phyloP scores from a whole-genome alignment of 2,329 filamentous ascomycete genomes.

The Curvularia sp. region DNA sequence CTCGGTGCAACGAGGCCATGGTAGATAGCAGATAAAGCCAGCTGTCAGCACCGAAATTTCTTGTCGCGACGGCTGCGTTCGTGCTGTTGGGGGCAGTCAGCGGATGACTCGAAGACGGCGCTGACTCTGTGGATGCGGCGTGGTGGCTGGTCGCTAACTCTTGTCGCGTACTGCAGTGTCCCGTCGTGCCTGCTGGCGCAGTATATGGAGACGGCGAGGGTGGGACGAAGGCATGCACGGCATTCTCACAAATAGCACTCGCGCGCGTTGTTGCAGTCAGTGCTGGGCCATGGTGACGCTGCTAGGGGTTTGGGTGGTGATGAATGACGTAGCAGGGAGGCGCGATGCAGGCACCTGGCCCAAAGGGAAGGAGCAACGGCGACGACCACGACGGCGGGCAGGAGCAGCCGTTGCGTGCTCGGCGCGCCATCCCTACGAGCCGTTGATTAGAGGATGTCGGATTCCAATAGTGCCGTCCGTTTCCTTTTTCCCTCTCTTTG shows the following conservation, averaged over 20 bases:
- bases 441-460: neutral
- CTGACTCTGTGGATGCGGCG: conserved; percentile 7
- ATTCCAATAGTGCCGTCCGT: neutral
- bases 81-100: neutral
- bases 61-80: neutral
- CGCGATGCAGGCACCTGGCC: neutral
- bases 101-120: conserved; percentile 5
- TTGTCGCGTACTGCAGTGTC: neutral
- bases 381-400: neutral
- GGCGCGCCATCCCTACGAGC: neutral
- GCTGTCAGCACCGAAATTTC: too few relatives aligned
- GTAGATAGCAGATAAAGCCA: neutral
- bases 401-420: neutral
- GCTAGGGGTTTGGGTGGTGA: neutral
- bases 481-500: conserved; percentile 1
- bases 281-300: neutral
- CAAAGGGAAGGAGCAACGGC: neutral
- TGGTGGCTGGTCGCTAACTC: conserved; percentile 1
- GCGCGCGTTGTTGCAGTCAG: neutral
- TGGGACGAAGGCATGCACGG: conserved; percentile 12
- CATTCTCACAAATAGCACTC: neutral
- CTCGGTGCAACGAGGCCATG: conserved; percentile 17
- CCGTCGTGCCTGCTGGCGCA: conserved; percentile 7
- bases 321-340: conserved; percentile 6
- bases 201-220: neutral